Base-by-base conservation (phyloP, 73 alveolate genomes). In the Paramecium bursaria region DNA sequence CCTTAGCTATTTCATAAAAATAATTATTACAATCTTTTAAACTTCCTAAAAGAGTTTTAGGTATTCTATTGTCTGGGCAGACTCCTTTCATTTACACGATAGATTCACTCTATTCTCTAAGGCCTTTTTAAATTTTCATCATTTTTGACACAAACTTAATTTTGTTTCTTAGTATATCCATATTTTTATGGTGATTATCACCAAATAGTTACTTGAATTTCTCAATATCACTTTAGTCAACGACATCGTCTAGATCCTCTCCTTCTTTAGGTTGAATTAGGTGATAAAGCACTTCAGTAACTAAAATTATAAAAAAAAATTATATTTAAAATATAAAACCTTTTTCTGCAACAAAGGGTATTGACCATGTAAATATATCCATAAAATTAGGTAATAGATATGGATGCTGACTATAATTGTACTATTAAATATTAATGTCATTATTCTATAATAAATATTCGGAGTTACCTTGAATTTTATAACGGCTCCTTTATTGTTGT, bases 271-370 rank as follows among this genome's bases (percentile, higher is more conserved):
- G 90, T 67, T 88, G 50, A 2, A 93, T 86, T 3, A 87, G 85
- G 31, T 89, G 86, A 27, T 49, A 52, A 26, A 94, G 92, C 91
- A 92, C 77, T 35, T 88, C 85, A 52, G 89, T 67, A 33, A 67
- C 82, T 57, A 26, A 3, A 4, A 54, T 27, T 14, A 30, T 29
- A 13, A 4, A 10, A 57, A n/a, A n/a, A n/a, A n/a, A n/a, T n/a
- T n/a, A n/a, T n/a, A n/a, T n/a, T n/a, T n/a, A n/a, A n/a, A n/a
- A n/a, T 29, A 3, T 13, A n/a, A 50, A 30, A 3, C 90, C 94
- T 77, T 93, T 93, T 85, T 94, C 97, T 1, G 97, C 90, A 4
- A 94, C 93, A 74, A 94, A 94, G 3, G 98, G 98, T 25, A 93
- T 90, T 19, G 94, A 75, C 98, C 98, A 94, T 1, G 97, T 87